These are phyloP conservation scores for Xerocomus nothofagi DNA, from an alignment of 1,284 basidiomycete genomes.

Conservation along the genomic window DNA sequence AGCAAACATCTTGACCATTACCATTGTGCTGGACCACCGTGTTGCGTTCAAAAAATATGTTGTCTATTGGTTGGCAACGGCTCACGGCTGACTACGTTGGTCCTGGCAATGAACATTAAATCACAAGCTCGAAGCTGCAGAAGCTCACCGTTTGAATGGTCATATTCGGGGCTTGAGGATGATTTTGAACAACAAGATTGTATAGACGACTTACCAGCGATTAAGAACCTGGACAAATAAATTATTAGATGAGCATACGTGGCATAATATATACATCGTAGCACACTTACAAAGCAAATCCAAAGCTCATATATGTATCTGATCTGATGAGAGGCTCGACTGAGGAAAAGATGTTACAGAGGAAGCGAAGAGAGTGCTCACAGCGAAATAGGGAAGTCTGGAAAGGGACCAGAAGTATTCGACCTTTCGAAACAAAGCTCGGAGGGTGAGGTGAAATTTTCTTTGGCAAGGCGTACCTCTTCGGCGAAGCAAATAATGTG, in stretches of 20 bases:
- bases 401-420: slow-evolving; percentile 16
- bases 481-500: slow-evolving; percentile 8
- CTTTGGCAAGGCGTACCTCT: slow-evolving; percentile 4
- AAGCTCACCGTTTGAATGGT: neutral
- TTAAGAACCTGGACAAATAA: neutral
- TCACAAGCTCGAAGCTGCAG: neutral
- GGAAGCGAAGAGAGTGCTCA: neutral
- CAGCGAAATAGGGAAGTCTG: slow-evolving; percentile 7
- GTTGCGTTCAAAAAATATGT: neutral
- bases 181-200: neutral
- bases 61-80: neutral
- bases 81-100: slow-evolving; percentile 6
- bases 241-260: neutral
- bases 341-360: neutral
- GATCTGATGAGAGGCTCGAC: slow-evolving; percentile 2
- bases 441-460: neutral
- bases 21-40: neutral
- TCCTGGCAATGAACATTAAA: neutral
- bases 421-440: slow-evolving; percentile 3
- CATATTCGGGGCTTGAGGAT: neutral
- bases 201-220: slow-evolving; percentile 1
- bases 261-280: neutral
- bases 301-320: slow-evolving; percentile 9
- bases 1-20: neutral
- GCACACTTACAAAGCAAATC: slow-evolving; percentile 5